Evolutionary conservation across 2,329 filamentous ascomycete genomes (phyloP), one percentile per base, ranked within the genome.

Genomic region (Dactylellina cionopaga): DNA sequence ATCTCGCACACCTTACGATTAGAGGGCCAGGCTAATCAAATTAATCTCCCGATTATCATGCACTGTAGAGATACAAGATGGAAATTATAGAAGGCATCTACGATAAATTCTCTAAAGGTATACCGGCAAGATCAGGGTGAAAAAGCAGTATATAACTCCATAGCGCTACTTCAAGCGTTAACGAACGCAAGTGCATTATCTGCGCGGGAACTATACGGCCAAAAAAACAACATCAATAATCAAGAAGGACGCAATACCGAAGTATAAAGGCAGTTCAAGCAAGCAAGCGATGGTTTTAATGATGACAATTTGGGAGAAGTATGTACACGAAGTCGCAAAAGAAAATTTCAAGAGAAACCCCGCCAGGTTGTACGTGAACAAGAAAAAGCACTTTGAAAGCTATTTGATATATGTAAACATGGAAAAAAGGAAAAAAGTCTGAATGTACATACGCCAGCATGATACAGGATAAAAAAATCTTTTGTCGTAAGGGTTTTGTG

Each of bases 371-470:
- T 62, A 49, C 54, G 39, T 72, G 19, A 44, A 54, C 24, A 54
- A n/a, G 25, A 72, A 35, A 64, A 58, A 44, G 15, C 39, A 70
- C 66, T 62, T 55, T 56, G 46, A 66, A 49, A 59, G 62, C 66
- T 52, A 74, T 24, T 47, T 55, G 59, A 75, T 64, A 59, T 69
- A 70, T 59, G 52, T 51, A 52, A 56, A 46, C 46, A 73, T 69
- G 25, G 31, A 68, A 59, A n/a, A 68, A 44, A 55, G 39, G 51
- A 37, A 44, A 70, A 65, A 58, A n/a, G 52, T 37, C 13, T 44
- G 37, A 69, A 66, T 74, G 58, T 73, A 69, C 71, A 62, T 74
- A 75, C 55, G 66, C 55, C 54, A 74, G 69, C 66, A 70, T 72
- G 66, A 73, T 63, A 74, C 73, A 63, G 51, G 55, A 72, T 64